Base-by-base conservation (phyloP, 441 rosid species). In the Eruca vesicaria region DNA sequence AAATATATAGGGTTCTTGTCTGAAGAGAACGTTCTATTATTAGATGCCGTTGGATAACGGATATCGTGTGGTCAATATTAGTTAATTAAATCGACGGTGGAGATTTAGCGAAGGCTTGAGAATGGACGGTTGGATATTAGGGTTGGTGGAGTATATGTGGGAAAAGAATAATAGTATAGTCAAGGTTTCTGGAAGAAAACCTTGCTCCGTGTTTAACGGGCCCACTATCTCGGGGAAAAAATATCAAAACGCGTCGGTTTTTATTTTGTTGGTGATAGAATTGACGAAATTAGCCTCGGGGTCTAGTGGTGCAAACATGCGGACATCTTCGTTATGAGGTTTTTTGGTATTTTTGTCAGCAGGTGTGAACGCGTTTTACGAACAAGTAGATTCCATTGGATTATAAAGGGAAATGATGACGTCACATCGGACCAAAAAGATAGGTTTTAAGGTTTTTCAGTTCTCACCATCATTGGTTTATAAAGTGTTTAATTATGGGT, bases 11-110 rank as follows among this genome's bases (percentile, higher is more conserved):
- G 28, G 58, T 19, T 20, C 58, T 52, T 52, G 58, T 52, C 58
- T 52, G 89, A 85, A 81, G 69, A 41, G 60, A 43, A 55, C 14
- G 81, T 85, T 90, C 90, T 77, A 59, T 87, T 77, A 59, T 86
- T 78, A 82, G 21, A 57, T 31, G 68, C 87, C 93, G 91, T 85
- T 15, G 9, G 84, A 86, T 83, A 19, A 41, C 33, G 15, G 53
- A n/a, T 20, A 84, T 85, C 90, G 0, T 83, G 87, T 69, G 89
- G 86, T 45, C 76, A 66, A n/a, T 1, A 72, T 63, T 35, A 0
- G 20, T 36, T 23, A 16, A 15, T 10, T 1, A 3, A 7, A 28
- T 74, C 23, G 19, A 83, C 82, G 86, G 87, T 26, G 1, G 0
- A 0, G 81, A 86, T 84, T 77, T 1, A 4, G 16, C 59, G 76